Conservation (phyloP, 805 yeast species). For the Kodamaea fukazawae region DNA sequence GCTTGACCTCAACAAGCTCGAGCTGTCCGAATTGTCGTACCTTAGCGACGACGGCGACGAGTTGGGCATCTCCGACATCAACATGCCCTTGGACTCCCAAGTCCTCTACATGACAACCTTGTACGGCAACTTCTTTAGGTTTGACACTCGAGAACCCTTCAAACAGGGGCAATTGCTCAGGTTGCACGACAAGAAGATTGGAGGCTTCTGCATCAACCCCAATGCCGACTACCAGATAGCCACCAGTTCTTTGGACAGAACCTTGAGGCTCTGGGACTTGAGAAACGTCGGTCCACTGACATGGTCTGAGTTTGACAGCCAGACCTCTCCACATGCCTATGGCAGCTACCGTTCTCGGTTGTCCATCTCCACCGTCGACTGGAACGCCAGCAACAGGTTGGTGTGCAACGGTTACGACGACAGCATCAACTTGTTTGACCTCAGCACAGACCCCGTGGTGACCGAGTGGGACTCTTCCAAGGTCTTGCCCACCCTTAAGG, state of each 20-base stretch:
- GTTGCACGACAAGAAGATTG: conserved; percentile 87
- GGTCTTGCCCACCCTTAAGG: conserved; percentile 14
- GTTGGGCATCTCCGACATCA: conserved; percentile 73
- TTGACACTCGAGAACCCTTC: conserved; percentile 59
- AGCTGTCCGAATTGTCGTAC: conserved; percentile 49
- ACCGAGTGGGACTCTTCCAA: conserved; percentile 24
- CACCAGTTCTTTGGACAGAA: conserved; percentile 85
- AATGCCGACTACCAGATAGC: conserved; percentile 61
- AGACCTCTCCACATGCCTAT: conserved; percentile 45
- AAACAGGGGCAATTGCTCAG: conserved; percentile 42
- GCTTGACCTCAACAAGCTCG: conserved; percentile 61
- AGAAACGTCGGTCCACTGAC: conserved; percentile 43
- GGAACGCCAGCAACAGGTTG: conserved; percentile 64
- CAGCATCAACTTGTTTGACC: conserved; percentile 63
- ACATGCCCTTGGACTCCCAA: conserved; percentile 35
- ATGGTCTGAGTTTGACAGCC: conserved; percentile 59
- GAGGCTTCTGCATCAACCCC: conserved; percentile 84
- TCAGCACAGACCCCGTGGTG: conserved; percentile 37
- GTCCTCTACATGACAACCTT: conserved; percentile 72
- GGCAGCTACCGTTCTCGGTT: conserved; percentile 72
- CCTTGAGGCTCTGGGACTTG: conserved; percentile 84
- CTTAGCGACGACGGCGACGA: conserved; percentile 47
- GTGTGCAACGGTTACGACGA: conserved; percentile 96
- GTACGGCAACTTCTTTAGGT: conserved; percentile 72
- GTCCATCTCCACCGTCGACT: conserved; percentile 81